phyloP scores from a whole-genome alignment of 2,329 filamentous ascomycete species.

The Apiospora marii region DNA sequence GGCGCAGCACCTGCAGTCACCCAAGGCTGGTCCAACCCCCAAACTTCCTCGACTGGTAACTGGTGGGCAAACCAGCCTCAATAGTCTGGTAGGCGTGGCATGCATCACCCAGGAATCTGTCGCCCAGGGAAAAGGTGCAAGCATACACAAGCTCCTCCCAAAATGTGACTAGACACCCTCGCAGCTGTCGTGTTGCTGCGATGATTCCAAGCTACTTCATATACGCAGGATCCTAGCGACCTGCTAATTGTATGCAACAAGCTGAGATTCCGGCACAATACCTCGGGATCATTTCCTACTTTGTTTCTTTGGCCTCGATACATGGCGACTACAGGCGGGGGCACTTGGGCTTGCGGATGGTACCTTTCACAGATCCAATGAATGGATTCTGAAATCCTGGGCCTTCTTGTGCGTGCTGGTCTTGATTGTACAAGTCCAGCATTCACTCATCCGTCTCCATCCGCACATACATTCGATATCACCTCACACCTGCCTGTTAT shows the following conservation, averaged over 20 bases:
- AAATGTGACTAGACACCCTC: not conserved
- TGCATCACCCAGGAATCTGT: no score
- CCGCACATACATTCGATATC: not conserved
- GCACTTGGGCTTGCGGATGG: not conserved
- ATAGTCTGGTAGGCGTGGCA: constrained; percentile 28
- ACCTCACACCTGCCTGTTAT: not conserved
- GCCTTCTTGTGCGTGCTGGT: not conserved
- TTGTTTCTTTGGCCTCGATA: constrained; percentile 3
- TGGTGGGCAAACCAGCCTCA: constrained; percentile 64
- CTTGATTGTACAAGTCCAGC: not conserved
- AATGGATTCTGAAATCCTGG: not conserved
- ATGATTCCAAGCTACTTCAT: constrained; percentile 27
- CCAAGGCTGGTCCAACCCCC: constrained; percentile 65
- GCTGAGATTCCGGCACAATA: not conserved
- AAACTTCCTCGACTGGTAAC: constrained; percentile 65
- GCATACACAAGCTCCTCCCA: not conserved
- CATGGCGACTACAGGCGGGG: not conserved
- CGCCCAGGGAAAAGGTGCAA: no score
- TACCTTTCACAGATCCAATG: not conserved
- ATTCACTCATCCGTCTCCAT: not conserved
- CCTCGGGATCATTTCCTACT: not conserved
- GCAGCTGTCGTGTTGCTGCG: not conserved
- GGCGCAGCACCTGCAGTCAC: constrained; percentile 58
- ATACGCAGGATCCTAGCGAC: not conserved
- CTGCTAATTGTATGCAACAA: constrained; percentile 30